A percentile compares a stretch with the other conserved stretches of the same genome.
These are phyloP conservation scores for Yarrowia keelungensis DNA, from an alignment of 805 yeast genomes.

Conservation along the genomic window DNA sequence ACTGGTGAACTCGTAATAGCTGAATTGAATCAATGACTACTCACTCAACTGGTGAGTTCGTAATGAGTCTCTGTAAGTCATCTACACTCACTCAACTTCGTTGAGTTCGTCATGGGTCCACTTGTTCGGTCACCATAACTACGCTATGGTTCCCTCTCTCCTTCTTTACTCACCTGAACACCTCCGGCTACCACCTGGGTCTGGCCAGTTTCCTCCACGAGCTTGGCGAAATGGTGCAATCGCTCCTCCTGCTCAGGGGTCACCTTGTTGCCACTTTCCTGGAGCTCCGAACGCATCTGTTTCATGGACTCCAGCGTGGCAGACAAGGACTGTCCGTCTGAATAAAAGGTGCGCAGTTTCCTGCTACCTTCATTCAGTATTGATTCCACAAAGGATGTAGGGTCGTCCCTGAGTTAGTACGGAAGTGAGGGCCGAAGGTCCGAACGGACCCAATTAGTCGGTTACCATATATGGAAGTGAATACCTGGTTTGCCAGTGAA, in stretches of 20 bases:
- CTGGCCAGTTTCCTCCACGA: conserved; percentile 27
- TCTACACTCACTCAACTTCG: too few relatives aligned
- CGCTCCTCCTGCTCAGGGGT: conserved; percentile 27
- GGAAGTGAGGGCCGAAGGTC: background rate
- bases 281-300: conserved; percentile 6
- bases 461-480: too few relatives aligned
- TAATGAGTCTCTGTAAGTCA: too few relatives aligned
- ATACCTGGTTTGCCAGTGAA: too few relatives aligned
- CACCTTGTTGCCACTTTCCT: conserved; percentile 11
- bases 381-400: conserved; percentile 13
- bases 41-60: too few relatives aligned
- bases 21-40: too few relatives aligned
- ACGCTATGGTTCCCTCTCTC: too few relatives aligned
- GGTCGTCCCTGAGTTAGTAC: conserved; percentile 28
- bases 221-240: background rate
- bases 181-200: conserved; percentile 8
- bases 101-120: too few relatives aligned
- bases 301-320: conserved; percentile 12
- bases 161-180: background rate
- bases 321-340: conserved; percentile 34
- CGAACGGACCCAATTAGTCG: background rate
- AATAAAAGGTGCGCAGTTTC: conserved; percentile 13
- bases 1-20: too few relatives aligned
- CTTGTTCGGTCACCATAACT: too few relatives aligned
- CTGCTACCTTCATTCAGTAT: conserved; percentile 13